phyloP scores from a whole-genome alignment of 1,284 basidiomycete genomes.

The Tilletia indica region DNA sequence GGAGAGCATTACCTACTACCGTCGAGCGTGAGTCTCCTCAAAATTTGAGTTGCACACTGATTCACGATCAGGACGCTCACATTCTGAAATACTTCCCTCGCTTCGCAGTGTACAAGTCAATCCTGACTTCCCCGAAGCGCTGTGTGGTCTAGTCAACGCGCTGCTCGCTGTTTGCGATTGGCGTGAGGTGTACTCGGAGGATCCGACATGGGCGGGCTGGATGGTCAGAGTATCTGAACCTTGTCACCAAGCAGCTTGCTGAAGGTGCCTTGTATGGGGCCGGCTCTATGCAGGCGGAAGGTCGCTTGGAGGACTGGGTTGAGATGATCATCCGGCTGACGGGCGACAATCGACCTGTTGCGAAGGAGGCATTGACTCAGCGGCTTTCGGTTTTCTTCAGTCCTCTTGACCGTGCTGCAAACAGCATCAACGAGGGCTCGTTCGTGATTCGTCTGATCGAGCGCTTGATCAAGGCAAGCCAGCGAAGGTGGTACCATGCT shows the following conservation, averaged over 20 bases:
- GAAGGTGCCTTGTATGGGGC: conserved; percentile 59
- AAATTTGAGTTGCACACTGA: neutral
- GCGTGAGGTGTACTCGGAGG: conserved; percentile 57
- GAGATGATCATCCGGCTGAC: conserved; percentile 54
- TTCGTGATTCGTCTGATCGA: conserved; percentile 65
- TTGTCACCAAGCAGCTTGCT: conserved; percentile 61
- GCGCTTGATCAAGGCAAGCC: conserved; percentile 61
- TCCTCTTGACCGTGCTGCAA: conserved; percentile 45
- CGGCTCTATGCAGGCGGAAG: conserved; percentile 57
- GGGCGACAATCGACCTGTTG: conserved; percentile 35
- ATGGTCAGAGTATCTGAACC: conserved; percentile 61
- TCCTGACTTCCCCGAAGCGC: conserved; percentile 64
- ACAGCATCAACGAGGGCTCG: conserved; percentile 60
- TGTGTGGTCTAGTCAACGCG: conserved; percentile 64
- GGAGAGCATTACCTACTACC: conserved; percentile 64
- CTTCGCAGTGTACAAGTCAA: conserved; percentile 58
- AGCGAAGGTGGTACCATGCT: conserved; percentile 63
- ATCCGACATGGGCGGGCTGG: conserved; percentile 55
- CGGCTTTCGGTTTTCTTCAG: conserved; percentile 51
- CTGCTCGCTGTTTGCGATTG: conserved; percentile 65
- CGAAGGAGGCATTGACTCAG: conserved; percentile 58
- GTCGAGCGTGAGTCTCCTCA: conserved; percentile 56
- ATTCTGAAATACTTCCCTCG: neutral
- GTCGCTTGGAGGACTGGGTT: conserved; percentile 61
- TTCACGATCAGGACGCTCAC: too few relatives aligned